These are phyloP conservation scores for Lentinula raphanica DNA, from an alignment of 768 basidiomycete genomes.

Conservation along the genomic window DNA sequence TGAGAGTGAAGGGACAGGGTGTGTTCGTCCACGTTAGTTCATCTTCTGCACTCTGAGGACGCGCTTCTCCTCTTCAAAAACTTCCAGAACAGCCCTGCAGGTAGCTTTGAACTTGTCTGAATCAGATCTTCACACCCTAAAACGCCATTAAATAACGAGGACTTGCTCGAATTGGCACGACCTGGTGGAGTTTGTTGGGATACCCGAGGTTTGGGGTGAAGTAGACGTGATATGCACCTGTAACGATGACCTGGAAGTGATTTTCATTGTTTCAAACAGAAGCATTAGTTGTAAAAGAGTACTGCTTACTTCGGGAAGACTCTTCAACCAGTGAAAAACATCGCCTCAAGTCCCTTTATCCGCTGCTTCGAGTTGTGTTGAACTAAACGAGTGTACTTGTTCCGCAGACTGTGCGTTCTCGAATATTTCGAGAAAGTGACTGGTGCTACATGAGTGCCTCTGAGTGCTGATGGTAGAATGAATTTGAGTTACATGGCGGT, in stretches of 20 bases:
- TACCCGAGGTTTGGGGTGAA: neutral
- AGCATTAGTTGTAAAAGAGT: neutral
- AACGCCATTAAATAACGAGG: slow-evolving; percentile 66
- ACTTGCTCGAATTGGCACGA: slow-evolving; percentile 77
- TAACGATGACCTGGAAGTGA: neutral
- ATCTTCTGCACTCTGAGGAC: too few relatives aligned
- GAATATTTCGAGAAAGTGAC: neutral
- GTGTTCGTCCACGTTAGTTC: too few relatives aligned
- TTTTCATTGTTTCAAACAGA: neutral
- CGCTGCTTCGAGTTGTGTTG: neutral
- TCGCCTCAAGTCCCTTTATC: neutral
- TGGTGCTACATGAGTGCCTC: neutral
- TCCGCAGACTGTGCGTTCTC: neutral
- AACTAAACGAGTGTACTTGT: neutral
- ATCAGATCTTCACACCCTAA: slow-evolving; percentile 52
- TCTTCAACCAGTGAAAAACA: neutral
- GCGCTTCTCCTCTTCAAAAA: too few relatives aligned
- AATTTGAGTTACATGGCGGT: neutral
- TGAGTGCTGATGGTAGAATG: neutral
- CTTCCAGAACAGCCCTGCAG: too few relatives aligned
- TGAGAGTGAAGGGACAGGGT: too few relatives aligned
- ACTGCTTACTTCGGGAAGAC: neutral
- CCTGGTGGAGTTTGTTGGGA: slow-evolving; percentile 33
- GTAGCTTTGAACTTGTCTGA: slow-evolving; percentile 63
- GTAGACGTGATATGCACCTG: neutral